A percentile compares a stretch with the other conserved stretches of the same genome.
Conservation (phyloP, 768 basidiomycete species). For the Suillus americanus region DNA sequence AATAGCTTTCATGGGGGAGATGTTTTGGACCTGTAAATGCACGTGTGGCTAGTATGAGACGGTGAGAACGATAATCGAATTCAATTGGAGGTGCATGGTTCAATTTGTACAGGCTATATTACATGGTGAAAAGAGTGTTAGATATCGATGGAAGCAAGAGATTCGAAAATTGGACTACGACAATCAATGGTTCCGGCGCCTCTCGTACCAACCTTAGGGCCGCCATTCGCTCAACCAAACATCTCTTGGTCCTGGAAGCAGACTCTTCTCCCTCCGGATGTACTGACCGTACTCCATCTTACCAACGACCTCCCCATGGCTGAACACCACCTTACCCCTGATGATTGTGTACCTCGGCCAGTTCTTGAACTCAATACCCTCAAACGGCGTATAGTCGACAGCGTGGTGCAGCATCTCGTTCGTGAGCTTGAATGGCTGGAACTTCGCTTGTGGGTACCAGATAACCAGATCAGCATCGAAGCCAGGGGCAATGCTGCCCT, state of each 20-base stretch:
- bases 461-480: slow-evolving; percentile 36
- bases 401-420: slow-evolving; percentile 28
- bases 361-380: slow-evolving; percentile 31
- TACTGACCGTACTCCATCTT: slow-evolving; percentile 14
- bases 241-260: slow-evolving; percentile 12
- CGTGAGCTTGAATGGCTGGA: slow-evolving; percentile 16
- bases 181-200: neutral
- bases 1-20: neutral
- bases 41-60: neutral
- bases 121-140: neutral
- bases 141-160: slow-evolving; percentile 27
- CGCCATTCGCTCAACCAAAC: slow-evolving; percentile 13
- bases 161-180: slow-evolving; percentile 24
- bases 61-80: neutral
- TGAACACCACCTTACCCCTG: slow-evolving; percentile 17
- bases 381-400: slow-evolving; percentile 36
- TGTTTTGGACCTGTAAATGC: neutral
- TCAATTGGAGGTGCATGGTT: neutral
- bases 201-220: neutral
- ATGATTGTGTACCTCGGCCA: slow-evolving; percentile 32
- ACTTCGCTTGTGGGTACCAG: slow-evolving; percentile 19
- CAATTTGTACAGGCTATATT: neutral
- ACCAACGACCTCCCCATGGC: slow-evolving; percentile 17
- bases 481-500: slow-evolving; percentile 33
- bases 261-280: slow-evolving; percentile 12